Evolutionary conservation across 1,284 basidiomycete species (phyloP), one percentile per base, ranked within the genome.

Genomic region (Earliella scabrosa): DNA sequence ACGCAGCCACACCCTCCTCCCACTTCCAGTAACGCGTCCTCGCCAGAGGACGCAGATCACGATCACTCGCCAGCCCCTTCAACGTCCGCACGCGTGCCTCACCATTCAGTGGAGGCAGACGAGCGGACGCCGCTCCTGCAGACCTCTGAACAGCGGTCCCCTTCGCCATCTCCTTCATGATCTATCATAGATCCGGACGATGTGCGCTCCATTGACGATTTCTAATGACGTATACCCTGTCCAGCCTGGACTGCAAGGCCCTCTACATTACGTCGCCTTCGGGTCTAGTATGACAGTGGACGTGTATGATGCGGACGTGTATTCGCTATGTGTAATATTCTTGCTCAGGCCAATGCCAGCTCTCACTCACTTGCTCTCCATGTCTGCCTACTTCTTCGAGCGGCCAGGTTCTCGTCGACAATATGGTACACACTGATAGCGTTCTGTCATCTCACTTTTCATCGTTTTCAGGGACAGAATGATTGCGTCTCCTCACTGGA

Each of bases 1-100:
- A 94, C 92, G 2, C 81, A 86, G 52, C 86, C 89, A 10, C 74
- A 59, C 13, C 59, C 61, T 5, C 59, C 53, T 20, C 41, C 54
- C n/a, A 41, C 45, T 14, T 54, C 48, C n/a, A 61, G 55, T 35
- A 52, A 46, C 23, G 23, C 45, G 8, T 27, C 24, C 18, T 52
- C 27, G 20, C 40, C 41, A 47, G 46, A 54, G 29, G 41, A 51
- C 24, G 44, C 32, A 3, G 46, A 49, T 31, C 48, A 49, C 27
- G 52, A 58, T 3, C 43, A 51, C 18, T 26, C 51, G n/a, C 41
- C 54, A 4, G 24, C 51, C 10, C 41, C 49, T 2, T 14, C 56
- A 18, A 21, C 43, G 35, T 36, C 49, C 14, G 41, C 53, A n/a
- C 58, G 54, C 23, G 26, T 57, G 0, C 50, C 58, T 3, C 44